Percentiles rank a stretch among this genome's conserved stretches.
Evolutionary conservation across 345 rosid species (phyloP).

Genomic region (Leavenworthia alabamica): DNA sequence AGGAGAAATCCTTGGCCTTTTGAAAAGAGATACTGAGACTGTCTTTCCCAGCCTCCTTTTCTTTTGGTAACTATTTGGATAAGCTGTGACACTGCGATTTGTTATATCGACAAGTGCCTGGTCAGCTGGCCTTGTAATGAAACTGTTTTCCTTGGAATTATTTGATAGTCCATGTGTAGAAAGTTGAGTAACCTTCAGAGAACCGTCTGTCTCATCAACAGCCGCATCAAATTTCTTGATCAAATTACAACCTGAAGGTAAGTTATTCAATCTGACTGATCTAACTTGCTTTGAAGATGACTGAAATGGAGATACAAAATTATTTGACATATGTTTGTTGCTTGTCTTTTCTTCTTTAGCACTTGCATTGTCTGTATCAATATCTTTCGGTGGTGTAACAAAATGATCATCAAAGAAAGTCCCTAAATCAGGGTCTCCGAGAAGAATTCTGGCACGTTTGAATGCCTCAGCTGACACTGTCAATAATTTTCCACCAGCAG

Average conservation of each 20-base stretch:
- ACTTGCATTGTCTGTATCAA: constrained; percentile 40
- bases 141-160: constrained; percentile 29
- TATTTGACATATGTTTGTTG: constrained; percentile 36
- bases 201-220: constrained; percentile 33
- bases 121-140: constrained; percentile 33
- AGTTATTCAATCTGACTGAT: constrained; percentile 30
- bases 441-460: constrained; percentile 82
- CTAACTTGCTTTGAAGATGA: constrained; percentile 40
- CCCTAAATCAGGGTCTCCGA: constrained; percentile 80
- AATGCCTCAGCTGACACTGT: constrained; percentile 83
- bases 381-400: constrained; percentile 31
- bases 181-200: constrained; percentile 21
- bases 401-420: constrained; percentile 40
- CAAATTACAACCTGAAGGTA: constrained; percentile 48
- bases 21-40: constrained; percentile 56
- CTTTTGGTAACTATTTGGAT: constrained; percentile 39
- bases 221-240: constrained; percentile 69
- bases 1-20: constrained; percentile 78
- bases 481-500: constrained; percentile 85
- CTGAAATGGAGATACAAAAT: constrained; percentile 56
- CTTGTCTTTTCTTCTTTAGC: constrained; percentile 35
- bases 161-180: constrained; percentile 26
- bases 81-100: constrained; percentile 32
- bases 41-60: constrained; percentile 46
- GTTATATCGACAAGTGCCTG: constrained; percentile 60